Percentiles rank a stretch among this genome's conserved stretches.
These are phyloP conservation scores for Puccinia coronata DNA, from an alignment of 1,284 basidiomycete genomes.

Conservation along the genomic window DNA sequence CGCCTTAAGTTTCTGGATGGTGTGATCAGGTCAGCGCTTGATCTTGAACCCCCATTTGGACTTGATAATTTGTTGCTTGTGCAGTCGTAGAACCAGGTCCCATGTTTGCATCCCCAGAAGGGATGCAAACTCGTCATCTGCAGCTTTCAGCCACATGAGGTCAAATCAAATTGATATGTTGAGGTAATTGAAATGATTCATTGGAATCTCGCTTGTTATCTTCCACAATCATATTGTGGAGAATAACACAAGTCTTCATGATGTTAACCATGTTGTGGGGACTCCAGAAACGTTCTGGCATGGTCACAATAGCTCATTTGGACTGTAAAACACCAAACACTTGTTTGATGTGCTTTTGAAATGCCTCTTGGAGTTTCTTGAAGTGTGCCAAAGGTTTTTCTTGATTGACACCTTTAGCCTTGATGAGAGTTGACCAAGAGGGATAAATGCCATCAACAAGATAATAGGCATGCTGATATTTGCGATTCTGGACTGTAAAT, in stretches of 20 bases:
- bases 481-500: background rate
- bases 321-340: constrained; percentile 23
- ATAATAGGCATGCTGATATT: constrained; percentile 11
- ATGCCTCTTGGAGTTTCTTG: background rate
- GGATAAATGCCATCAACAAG: constrained; percentile 15
- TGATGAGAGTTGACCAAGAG: background rate
- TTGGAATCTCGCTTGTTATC: background rate
- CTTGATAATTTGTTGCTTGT: too few species aligned
- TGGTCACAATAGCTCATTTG: background rate
- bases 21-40: too few species aligned
- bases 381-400: background rate
- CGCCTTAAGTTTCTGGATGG: too few species aligned
- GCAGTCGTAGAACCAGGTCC: too few species aligned
- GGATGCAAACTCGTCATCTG: too few species aligned
- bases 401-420: background rate
- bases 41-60: too few species aligned
- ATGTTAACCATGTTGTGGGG: background rate
- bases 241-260: background rate
- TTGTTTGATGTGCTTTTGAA: constrained; percentile 2
- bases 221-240: constrained; percentile 17
- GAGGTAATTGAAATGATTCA: too few species aligned
- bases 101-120: too few species aligned
- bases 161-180: too few species aligned
- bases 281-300: constrained; percentile 5
- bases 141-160: too few species aligned